Percentiles rank a stretch among this genome's conserved stretches.
Conservation (phyloP, 768 basidiomycete genomes). For the Gymnopilus dilepis region DNA sequence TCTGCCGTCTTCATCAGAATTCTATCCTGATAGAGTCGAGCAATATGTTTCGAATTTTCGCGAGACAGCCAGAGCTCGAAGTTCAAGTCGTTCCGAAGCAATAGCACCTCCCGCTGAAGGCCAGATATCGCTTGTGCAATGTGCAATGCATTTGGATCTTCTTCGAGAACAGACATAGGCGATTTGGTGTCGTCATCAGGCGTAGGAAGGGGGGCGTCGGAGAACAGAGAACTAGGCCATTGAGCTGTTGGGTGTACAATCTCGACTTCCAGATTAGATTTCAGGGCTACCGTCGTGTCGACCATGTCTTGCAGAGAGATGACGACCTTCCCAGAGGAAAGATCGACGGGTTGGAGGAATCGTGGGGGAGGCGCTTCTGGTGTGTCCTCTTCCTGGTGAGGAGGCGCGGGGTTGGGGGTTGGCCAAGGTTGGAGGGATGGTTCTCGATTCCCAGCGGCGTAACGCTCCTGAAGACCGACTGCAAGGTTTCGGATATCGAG, state of each 20-base stretch:
- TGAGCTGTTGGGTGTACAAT: constrained; percentile 54
- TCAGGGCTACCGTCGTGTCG: constrained; percentile 71
- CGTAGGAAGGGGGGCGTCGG: constrained; percentile 24
- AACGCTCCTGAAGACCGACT: constrained; percentile 49
- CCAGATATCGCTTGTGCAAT: constrained; percentile 69
- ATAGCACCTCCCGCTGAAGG: constrained; percentile 76
- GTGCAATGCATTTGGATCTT: constrained; percentile 45
- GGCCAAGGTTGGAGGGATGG: background rate
- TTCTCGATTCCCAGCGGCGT: constrained; percentile 20
- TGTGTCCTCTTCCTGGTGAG: constrained; percentile 4
- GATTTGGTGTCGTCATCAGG: constrained; percentile 18
- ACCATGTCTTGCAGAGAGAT: constrained; percentile 82
- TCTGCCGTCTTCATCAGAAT: constrained; percentile 78
- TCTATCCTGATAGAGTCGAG: constrained; percentile 76
- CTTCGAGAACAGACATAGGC: constrained; percentile 13
- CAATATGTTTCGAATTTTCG: constrained; percentile 83
- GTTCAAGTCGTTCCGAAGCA: constrained; percentile 82
- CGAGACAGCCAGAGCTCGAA: constrained; percentile 85
- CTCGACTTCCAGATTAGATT: constrained; percentile 70
- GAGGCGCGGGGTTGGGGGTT: background rate
- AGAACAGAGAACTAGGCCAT: constrained; percentile 58
- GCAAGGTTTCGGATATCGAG: constrained; percentile 65
- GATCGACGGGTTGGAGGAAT: constrained; percentile 39
- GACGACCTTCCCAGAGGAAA: constrained; percentile 42
- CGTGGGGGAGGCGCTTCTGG: constrained; percentile 20